Evolutionary conservation across 73 alveolate genomes (phyloP).

Genomic region (Halteria grandinella): DNA sequence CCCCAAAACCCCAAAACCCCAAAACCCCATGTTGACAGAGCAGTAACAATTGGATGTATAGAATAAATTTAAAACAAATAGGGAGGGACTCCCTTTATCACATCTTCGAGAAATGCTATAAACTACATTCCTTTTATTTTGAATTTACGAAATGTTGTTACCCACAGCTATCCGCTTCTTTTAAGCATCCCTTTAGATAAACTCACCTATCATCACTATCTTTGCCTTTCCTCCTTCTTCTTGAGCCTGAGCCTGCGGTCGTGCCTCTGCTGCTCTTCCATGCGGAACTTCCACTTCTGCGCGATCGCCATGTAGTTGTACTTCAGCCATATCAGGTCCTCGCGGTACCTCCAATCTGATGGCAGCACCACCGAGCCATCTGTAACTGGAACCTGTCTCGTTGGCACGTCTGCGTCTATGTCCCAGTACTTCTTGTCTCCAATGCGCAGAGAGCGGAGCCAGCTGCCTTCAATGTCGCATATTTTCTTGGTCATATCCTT

Average conservation of each 20-base stretch:
- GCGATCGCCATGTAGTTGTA: constrained; percentile 73
- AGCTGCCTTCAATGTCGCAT: constrained; percentile 63
- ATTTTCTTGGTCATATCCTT: constrained; percentile 32
- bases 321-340: constrained; percentile 88
- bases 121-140: no score
- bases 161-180: no score
- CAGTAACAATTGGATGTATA: no score
- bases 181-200: no score
- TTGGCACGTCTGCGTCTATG: constrained; percentile 49
- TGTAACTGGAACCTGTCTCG: constrained; percentile 34
- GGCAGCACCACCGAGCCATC: constrained; percentile 64
- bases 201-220: no score
- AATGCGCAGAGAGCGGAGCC: constrained; percentile 56
- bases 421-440: constrained; percentile 73
- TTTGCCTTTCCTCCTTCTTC: constrained; percentile 57
- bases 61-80: no score
- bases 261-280: constrained; percentile 87
- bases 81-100: no score
- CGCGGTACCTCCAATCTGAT: constrained; percentile 95
- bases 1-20: no score
- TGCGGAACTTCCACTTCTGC: constrained; percentile 82
- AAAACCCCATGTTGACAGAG: no score
- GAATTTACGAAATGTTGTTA: no score
- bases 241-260: constrained; percentile 75
- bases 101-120: no score